Conservation (phyloP, 2,329 filamentous ascomycete genomes). For the Colletotrichum orchidophilum region DNA sequence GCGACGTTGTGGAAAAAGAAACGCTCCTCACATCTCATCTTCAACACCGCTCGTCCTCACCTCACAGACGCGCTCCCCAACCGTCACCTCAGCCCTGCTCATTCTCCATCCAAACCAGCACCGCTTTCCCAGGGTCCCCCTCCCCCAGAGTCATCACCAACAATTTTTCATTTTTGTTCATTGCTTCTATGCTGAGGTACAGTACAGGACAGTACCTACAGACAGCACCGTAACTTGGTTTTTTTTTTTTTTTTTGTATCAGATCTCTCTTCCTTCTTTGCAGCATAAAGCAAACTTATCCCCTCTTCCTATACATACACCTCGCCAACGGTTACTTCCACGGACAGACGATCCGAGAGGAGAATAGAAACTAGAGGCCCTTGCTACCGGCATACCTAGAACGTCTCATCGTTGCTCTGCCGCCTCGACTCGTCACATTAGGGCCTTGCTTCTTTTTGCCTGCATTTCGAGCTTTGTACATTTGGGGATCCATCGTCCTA, state of each 20-base stretch:
- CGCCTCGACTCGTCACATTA: slow-evolving; percentile 28
- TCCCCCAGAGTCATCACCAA: background rate
- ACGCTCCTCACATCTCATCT: slow-evolving; percentile 33
- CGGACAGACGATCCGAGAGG: slow-evolving; percentile 6
- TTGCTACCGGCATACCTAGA: slow-evolving; percentile 20
- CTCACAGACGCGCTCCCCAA: slow-evolving; percentile 27
- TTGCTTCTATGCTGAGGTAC: background rate
- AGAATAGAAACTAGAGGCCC: slow-evolving; percentile 11
- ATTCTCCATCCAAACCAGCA: slow-evolving; percentile 27
- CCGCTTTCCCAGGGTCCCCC: background rate
- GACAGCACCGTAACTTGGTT: background rate
- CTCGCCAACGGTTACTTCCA: background rate
- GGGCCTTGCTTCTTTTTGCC: slow-evolving; percentile 30
- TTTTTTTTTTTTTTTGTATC: slow-evolving; percentile 13
- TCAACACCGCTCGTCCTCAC: slow-evolving; percentile 29
- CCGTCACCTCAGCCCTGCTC: slow-evolving; percentile 32
- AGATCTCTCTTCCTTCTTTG: slow-evolving; percentile 30
- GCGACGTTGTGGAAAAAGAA: slow-evolving; percentile 30
- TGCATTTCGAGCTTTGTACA: background rate
- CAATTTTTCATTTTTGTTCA: background rate
- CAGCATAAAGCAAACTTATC: slow-evolving; percentile 23
- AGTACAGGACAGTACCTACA: background rate
- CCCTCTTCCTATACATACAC: background rate
- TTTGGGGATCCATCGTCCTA: slow-evolving; percentile 13
- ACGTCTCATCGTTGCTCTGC: slow-evolving; percentile 18